Evolutionary conservation across 1,284 basidiomycete genomes (phyloP).

Genomic region (Cryptococcus amylolentus): DNA sequence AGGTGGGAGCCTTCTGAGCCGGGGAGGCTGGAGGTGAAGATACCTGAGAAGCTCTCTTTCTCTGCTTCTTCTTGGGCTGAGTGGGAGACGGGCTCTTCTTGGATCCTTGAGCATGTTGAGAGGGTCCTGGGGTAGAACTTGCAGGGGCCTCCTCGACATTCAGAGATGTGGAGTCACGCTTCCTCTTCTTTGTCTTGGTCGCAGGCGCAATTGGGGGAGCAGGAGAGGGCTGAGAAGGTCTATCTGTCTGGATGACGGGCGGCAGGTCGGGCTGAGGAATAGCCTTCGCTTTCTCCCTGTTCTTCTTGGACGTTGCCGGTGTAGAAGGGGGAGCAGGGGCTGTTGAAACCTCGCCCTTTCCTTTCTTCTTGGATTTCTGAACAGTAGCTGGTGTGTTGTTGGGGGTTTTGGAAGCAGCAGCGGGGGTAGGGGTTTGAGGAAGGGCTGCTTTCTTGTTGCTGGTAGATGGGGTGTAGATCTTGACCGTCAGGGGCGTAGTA

Average conservation of each 20-base stretch:
- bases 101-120: background rate
- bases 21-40: background rate
- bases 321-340: background rate
- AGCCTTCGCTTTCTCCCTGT: background rate
- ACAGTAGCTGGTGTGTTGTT: background rate
- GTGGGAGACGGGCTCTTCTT: background rate
- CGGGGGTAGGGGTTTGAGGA: background rate
- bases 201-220: background rate
- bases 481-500: conserved; percentile 4
- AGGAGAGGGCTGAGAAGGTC: background rate
- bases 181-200: conserved; percentile 1
- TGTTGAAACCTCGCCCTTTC: background rate
- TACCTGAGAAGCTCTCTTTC: background rate
- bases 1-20: background rate
- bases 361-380: background rate
- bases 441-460: background rate
- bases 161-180: background rate
- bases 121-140: background rate
- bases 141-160: background rate
- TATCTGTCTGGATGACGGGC: background rate
- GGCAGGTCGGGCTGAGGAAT: background rate
- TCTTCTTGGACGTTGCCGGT: background rate
- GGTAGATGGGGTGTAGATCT: conserved; percentile 13
- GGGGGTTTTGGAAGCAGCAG: background rate
- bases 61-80: conserved; percentile 5